Conservation (phyloP, 2,329 filamentous ascomycete genomes). For the Pseudopyrenochaeta lycopersici region DNA sequence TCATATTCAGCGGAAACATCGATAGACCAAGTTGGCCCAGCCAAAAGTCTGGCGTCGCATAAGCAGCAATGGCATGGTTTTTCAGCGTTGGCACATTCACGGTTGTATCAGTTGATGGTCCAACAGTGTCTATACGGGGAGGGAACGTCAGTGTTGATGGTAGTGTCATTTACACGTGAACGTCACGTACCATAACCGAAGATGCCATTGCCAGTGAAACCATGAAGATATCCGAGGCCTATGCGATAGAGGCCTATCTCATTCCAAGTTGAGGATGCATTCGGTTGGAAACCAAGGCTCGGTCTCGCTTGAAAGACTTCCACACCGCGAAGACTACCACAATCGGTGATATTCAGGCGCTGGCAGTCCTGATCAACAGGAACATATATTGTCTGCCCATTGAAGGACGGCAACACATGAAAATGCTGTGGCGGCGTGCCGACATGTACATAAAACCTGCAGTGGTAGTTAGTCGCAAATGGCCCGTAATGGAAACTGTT, state of each 20-base stretch:
- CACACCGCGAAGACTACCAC: conserved; percentile 17
- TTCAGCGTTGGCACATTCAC: conserved; percentile 22
- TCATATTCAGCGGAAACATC: conserved; percentile 57
- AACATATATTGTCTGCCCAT: conserved; percentile 19
- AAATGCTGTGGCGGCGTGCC: conserved; percentile 39
- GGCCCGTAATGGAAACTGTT: too few species aligned
- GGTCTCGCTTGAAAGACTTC: conserved; percentile 1
- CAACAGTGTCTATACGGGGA: conserved; percentile 38
- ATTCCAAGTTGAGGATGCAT: conserved; percentile 57
- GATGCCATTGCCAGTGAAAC: conserved; percentile 66
- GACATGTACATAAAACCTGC: conserved; percentile 30
- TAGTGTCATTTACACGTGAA: too few species aligned
- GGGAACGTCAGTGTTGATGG: too few species aligned
- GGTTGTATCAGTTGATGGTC: conserved; percentile 46
- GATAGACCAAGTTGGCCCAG: conserved; percentile 55
- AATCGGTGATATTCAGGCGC: conserved; percentile 51
- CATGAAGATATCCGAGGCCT: conserved; percentile 62
- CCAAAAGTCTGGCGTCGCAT: conserved; percentile 48
- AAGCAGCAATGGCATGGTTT: conserved; percentile 34
- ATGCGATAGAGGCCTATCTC: conserved; percentile 67
- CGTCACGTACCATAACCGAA: conserved; percentile 60
- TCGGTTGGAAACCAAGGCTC: conserved; percentile 16
- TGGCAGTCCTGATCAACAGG: conserved; percentile 54
- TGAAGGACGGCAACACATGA: conserved; percentile 33
- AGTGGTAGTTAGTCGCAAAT: not conserved